These are phyloP conservation scores for Kodamaea sp. DNA, from an alignment of 1,139 yeast species.

Conservation along the genomic window DNA sequence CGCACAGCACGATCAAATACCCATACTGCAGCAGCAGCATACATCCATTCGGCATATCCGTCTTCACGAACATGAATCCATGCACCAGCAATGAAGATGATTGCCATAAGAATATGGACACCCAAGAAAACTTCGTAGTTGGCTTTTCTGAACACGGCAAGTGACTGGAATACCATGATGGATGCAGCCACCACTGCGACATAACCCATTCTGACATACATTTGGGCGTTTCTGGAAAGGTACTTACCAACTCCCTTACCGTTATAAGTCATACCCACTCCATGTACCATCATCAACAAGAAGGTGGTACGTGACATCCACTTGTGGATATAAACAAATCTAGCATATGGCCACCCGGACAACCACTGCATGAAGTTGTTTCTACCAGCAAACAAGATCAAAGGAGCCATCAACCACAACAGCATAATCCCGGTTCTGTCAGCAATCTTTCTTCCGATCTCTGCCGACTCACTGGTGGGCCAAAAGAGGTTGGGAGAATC, in stretches of 20 bases:
- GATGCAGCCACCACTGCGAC: conserved; percentile 43
- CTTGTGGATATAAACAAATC: conserved; percentile 65
- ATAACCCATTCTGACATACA: conserved; percentile 57
- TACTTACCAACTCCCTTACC: conserved; percentile 38
- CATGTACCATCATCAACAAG: conserved; percentile 44
- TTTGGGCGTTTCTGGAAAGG: conserved; percentile 34
- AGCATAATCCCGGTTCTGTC: conserved; percentile 61
- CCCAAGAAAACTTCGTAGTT: conserved; percentile 66
- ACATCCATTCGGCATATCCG: conserved; percentile 48
- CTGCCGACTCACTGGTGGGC: conserved; percentile 28
- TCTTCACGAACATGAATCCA: conserved; percentile 56
- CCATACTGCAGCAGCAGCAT: conserved; percentile 66
- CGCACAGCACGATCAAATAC: conserved; percentile 57
- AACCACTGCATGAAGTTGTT: conserved; percentile 64
- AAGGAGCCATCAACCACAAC: conserved; percentile 49
- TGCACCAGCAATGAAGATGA: conserved; percentile 54
- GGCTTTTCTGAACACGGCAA: conserved; percentile 51
- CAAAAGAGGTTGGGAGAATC: conserved; percentile 37
- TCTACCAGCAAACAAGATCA: conserved; percentile 62
- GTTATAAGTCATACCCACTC: conserved; percentile 47
- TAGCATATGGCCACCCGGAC: conserved; percentile 66
- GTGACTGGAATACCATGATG: conserved; percentile 48
- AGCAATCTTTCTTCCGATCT: conserved; percentile 56
- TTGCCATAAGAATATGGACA: conserved; percentile 60
- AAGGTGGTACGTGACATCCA: conserved; percentile 57